Percentiles rank a stretch among this genome's conserved stretches.
Evolutionary conservation across 1,284 basidiomycete genomes (phyloP).

Genomic region (Leccinum angustisporum): DNA sequence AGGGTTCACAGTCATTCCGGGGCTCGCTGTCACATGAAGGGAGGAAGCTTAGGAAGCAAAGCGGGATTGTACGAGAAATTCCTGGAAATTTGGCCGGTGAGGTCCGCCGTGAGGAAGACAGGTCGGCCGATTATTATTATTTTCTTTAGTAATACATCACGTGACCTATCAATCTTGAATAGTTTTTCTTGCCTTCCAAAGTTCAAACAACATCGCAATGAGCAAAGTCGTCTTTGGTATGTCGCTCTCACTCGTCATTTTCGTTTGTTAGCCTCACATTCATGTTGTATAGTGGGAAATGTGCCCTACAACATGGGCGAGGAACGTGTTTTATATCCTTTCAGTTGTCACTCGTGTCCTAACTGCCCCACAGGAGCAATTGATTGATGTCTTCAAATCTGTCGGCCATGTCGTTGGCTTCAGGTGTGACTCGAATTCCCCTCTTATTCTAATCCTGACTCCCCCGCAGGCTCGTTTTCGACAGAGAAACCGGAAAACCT

Average conservation of each 20-base stretch:
- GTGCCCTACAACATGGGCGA: slow-evolving; percentile 86
- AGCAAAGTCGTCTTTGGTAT: slow-evolving; percentile 37
- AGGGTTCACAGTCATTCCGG: not conserved
- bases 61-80: not conserved
- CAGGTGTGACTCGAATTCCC: slow-evolving; percentile 46
- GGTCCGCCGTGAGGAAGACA: not conserved
- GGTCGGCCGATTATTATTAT: not conserved
- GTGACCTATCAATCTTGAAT: not conserved
- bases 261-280: slow-evolving; percentile 1
- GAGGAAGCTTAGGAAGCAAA: not conserved
- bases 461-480: slow-evolving; percentile 81
- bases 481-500: slow-evolving; percentile 92
- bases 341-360: slow-evolving; percentile 7
- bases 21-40: not conserved
- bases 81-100: not conserved
- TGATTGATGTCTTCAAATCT: slow-evolving; percentile 83
- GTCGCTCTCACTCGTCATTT: slow-evolving; percentile 6
- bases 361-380: slow-evolving; percentile 56
- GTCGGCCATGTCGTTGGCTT: slow-evolving; percentile 88
- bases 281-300: slow-evolving; percentile 65
- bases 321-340: slow-evolving; percentile 35
- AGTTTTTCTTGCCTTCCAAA: not conserved
- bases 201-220: slow-evolving; percentile 13
- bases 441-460: slow-evolving; percentile 6
- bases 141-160: not conserved